Evolutionary conservation across 768 basidiomycete species (phyloP), one percentile per base, ranked within the genome.

Genomic region (Butyriboletus loyo): DNA sequence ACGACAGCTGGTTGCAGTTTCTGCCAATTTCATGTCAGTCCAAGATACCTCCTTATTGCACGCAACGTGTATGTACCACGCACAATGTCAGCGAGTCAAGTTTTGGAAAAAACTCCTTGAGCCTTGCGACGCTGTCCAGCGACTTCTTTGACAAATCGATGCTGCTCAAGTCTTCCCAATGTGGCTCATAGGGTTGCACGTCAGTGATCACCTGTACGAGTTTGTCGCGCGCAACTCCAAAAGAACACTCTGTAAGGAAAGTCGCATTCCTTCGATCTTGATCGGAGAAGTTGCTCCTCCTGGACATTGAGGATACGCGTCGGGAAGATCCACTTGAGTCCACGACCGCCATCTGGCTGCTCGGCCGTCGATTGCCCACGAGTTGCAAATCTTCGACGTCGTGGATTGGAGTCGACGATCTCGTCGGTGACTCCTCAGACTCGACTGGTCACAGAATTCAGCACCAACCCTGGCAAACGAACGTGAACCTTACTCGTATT

Each of bases 181-280:
- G 79, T 22, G 95, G 93, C 64, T 94, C 92, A 69, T 90, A 97
- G 19, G 95, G 93, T 65, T 94, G 87, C 13, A 94, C 84, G 62
- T 98, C 94, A 38, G 95, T 98, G 64, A 99, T 92, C 61, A 91
- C 85, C 67, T 90, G 83, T 2, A 98, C 87, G 6, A 99, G 81
- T 40, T 83, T 81, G 66, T 98, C 96, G 62, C 92, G 91, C n/a
- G 93, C 82, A 39, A 98, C 85, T 15, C 83, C 92, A 66, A 99
- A 99, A 37, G 95, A 98, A 66, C 95, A 98, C 66, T 98, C 95
- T 11, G 96, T 98, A 57, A 98, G 75, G 74, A 87, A 96, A 1
- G 87, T 88, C 9, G 76, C 79, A 57, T 87, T 76, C 61, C 52
- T 63, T 59, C 54, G 52, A 63, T 55, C 67, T 63, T 57, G 69